These are phyloP conservation scores for Dillenia turbinata DNA, from an alignment of 164 flowering plant species.

Conservation along the genomic window DNA sequence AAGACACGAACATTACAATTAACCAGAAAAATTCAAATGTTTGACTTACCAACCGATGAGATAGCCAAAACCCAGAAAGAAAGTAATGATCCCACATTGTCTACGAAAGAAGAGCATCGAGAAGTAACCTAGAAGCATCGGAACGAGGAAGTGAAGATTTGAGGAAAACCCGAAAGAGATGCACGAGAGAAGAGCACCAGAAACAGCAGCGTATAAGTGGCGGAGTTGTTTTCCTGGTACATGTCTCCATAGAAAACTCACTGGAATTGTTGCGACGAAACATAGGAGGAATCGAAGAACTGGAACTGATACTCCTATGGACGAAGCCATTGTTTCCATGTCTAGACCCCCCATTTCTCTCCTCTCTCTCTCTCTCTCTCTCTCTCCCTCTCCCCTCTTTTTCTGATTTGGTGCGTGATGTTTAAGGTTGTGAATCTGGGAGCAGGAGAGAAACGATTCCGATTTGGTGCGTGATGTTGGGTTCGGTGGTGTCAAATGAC, in stretches of 20 bases:
- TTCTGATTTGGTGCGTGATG: too few relatives aligned
- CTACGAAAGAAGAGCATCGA: slow-evolving; percentile 72
- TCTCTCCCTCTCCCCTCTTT: too few relatives aligned
- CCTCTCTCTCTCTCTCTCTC: too few relatives aligned
- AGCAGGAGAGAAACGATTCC: not conserved
- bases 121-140: slow-evolving; percentile 72
- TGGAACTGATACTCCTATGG: slow-evolving; percentile 71
- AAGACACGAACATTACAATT: not conserved
- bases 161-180: slow-evolving; percentile 88
- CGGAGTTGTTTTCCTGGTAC: slow-evolving; percentile 57
- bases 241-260: slow-evolving; percentile 60
- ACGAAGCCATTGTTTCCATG: slow-evolving; percentile 64
- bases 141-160: slow-evolving; percentile 84
- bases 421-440: not conserved
- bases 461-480: too few relatives aligned
- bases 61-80: slow-evolving; percentile 77
- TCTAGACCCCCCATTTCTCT: slow-evolving; percentile 27
- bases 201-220: slow-evolving; percentile 58
- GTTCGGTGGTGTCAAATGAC: too few relatives aligned
- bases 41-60: slow-evolving; percentile 81
- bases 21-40: not conserved
- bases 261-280: slow-evolving; percentile 83
- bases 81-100: slow-evolving; percentile 73
- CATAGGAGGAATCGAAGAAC: slow-evolving; percentile 87
- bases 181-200: slow-evolving; percentile 76